These are phyloP conservation scores for Globisporangium canariense DNA, from an alignment of 352 stramenopile species.

Conservation along the genomic window DNA sequence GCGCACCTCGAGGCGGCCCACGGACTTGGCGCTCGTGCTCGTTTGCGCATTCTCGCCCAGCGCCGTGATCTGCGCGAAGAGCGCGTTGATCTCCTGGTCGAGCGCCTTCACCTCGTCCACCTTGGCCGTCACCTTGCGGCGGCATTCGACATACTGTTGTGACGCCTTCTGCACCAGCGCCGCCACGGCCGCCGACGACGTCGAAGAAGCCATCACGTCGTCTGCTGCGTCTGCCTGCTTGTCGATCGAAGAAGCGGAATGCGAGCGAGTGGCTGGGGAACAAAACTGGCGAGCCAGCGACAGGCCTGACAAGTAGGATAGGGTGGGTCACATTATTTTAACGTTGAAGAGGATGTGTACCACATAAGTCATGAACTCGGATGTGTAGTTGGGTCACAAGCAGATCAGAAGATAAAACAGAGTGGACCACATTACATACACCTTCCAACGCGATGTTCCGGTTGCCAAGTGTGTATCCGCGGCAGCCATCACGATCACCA, in stretches of 20 bases:
- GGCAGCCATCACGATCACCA: no score
- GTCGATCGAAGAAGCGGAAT: background rate
- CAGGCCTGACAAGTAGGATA: background rate
- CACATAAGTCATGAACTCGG: no score
- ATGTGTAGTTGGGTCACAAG: no score
- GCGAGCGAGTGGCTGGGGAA: conserved; percentile 2
- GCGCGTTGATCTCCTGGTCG: conserved; percentile 65
- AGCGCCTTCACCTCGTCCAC: conserved; percentile 74
- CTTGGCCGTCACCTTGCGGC: conserved; percentile 73
- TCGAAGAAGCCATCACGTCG: conserved; percentile 40
- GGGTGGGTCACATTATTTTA: background rate
- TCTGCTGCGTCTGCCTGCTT: background rate
- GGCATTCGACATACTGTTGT: conserved; percentile 80
- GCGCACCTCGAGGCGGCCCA: conserved; percentile 65
- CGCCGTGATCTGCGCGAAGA: conserved; percentile 68
- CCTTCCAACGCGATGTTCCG: no score
- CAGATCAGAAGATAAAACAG: no score
- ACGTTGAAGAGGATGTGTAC: no score
- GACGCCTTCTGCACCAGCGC: conserved; percentile 73
- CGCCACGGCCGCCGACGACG: conserved; percentile 46
- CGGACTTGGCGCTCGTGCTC: conserved; percentile 47
- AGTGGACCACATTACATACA: no score
- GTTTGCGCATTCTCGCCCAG: conserved; percentile 33
- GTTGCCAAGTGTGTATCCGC: no score
- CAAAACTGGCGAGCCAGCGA: conserved; percentile 2